Evolutionary conservation across 257 asterid genomes (phyloP), one percentile per base, ranked within the genome.

Genomic region (Rauvolfia tetraphylla): DNA sequence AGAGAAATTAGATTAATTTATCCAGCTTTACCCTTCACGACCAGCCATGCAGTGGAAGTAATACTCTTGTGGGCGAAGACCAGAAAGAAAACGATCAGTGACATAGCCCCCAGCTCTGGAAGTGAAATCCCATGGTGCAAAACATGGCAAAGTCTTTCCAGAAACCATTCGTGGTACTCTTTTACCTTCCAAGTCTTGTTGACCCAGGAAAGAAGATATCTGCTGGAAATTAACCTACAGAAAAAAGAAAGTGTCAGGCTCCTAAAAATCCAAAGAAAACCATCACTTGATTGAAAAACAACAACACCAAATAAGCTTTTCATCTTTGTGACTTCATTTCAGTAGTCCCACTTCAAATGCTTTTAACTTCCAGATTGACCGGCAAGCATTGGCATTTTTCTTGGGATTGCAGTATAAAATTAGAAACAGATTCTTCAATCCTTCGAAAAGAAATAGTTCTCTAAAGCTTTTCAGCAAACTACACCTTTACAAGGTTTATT

Each of bases 11-110:
- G 15, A 49, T 72, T 71, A 62, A 61, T 41, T 48, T 70, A 56
- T 71, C 38, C 61, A 65, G 85, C 41, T 75, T 85, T 92, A 95
- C 99, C 99, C 99, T 85, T 95, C 99, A 46, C 99, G 97, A 76
- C 99, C 99, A 83, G 99, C 99, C 99, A 95, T 95, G 91, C 99
- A 95, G 82, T 95, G 99, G 82, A 95, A 95, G 80, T 95, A 95
- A 79, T 95, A 95, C 78, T 95, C 99, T 76, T 92, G 98, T 71
- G 98, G 98, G 75, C 98, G 96, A 75, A 95, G 98, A 57, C 99
- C 99, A 58, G 93, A 82, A 76, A 95, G 98, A 82, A 95, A 95
- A 36, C 99, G 94, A 85, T 95, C 99, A 56, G 93, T 95, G 76
- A 95, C 91, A 80, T 87, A 95, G 77, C 99, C 99, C 44, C 99